phyloP scores from a whole-genome alignment of 139 green algal species.

The Closterium sp. region DNA sequence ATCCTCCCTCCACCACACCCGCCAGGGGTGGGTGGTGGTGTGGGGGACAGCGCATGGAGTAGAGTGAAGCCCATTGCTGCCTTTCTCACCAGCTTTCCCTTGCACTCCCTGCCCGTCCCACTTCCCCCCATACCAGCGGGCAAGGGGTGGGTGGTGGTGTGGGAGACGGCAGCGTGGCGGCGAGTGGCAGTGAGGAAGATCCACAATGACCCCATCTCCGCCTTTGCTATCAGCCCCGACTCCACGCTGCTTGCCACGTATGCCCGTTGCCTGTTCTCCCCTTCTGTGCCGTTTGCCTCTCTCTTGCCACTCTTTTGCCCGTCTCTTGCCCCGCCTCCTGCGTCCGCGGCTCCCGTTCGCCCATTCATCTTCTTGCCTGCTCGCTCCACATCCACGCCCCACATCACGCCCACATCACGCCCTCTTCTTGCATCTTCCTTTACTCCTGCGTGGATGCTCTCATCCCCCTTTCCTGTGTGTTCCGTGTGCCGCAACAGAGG shows the following conservation, averaged over 20 bases:
- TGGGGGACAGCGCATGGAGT: not conserved
- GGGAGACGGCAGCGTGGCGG: not conserved
- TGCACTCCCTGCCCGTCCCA: not conserved
- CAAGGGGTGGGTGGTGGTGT: constrained; percentile 3
- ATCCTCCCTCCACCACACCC: not conserved
- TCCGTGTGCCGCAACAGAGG: not conserved
- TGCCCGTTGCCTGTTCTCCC: not conserved
- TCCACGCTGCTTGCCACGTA: not conserved
- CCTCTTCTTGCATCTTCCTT: not conserved
- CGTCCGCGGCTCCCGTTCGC: not conserved
- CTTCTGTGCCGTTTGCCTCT: too few species aligned
- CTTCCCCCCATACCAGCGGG: not conserved
- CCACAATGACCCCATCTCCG: not conserved
- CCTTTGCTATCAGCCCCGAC: constrained; percentile 7
- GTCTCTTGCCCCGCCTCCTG: not conserved
- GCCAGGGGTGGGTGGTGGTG: not conserved
- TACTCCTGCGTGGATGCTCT: not conserved
- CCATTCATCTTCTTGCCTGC: not conserved
- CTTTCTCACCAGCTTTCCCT: not conserved
- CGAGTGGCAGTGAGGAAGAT: not conserved
- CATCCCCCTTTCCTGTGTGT: not conserved
- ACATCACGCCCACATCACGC: not conserved
- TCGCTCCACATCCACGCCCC: too few species aligned
- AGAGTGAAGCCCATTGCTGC: not conserved
- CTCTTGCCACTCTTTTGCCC: too few species aligned